Conservation (phyloP, 2,329 filamentous ascomycete genomes). For the Anthostomella pinea region DNA sequence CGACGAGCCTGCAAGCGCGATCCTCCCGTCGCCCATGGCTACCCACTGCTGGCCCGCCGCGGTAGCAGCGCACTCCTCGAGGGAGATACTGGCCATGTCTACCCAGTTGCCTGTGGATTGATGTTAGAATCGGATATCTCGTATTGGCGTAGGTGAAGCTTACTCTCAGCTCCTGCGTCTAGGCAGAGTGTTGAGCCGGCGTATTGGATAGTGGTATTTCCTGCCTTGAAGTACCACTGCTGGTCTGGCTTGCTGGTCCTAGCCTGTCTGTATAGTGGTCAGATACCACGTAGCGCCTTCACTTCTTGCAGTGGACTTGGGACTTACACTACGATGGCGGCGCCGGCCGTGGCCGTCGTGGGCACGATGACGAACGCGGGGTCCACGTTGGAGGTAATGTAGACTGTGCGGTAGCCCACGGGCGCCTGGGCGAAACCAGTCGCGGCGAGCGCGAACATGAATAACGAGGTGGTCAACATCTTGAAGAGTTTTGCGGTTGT, state of each 20-base stretch:
- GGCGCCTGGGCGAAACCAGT: slow-evolving; percentile 34
- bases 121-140: not conserved
- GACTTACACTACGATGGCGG: slow-evolving; percentile 36
- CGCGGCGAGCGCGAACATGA: slow-evolving; percentile 33
- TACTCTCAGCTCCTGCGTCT: slow-evolving; percentile 36
- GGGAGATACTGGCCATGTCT: slow-evolving; percentile 37
- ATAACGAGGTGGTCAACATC: slow-evolving; percentile 29
- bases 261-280: slow-evolving; percentile 27
- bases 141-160: slow-evolving; percentile 5
- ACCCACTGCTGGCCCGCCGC: slow-evolving; percentile 35
- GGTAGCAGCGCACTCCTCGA: slow-evolving; percentile 34
- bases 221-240: slow-evolving; percentile 39
- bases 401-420: slow-evolving; percentile 37
- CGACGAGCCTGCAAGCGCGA: slow-evolving; percentile 34
- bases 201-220: slow-evolving; percentile 36
- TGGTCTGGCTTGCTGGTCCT: slow-evolving; percentile 34
- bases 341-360: slow-evolving; percentile 29
- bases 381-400: slow-evolving; percentile 39
- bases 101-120: slow-evolving; percentile 36
- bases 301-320: not conserved
- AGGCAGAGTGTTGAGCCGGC: slow-evolving; percentile 38
- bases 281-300: not conserved
- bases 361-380: slow-evolving; percentile 40
- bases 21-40: slow-evolving; percentile 38
- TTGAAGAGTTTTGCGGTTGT: slow-evolving; percentile 15